Base-by-base conservation (phyloP, 2,329 filamentous ascomycete genomes). In the Cercospora sp. region DNA sequence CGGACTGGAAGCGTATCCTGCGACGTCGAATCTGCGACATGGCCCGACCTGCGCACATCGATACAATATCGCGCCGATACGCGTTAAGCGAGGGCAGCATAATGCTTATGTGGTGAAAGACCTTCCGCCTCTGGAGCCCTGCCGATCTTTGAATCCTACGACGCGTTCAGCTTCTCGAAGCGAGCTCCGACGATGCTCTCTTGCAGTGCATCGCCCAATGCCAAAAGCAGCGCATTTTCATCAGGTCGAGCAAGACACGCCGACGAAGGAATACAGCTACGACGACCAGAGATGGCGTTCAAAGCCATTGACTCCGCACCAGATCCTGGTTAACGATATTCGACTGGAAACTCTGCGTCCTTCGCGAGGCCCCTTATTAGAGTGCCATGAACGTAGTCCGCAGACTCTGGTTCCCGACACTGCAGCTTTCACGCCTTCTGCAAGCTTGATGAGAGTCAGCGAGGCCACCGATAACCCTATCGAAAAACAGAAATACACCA, bases 291-390 rank as follows among this genome's bases (percentile, higher is more conserved):
- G 76, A 67, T 82, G 80, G 80, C 70, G 74, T 10, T 76, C 76
- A 60, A 79, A 79, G 51, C 79, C 79, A 10, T 70, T 82, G 6
- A 80, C 79, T 1, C 81, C 80, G 3, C 73, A 76, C 2, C 78
- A 81, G 66, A 68, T 82, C 6, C 76, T 81, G 63, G 75, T 81
- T 28, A 75, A 82, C 70, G 80, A 81, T 69, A 71, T 81, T 12
- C 75, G 77, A 3, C 73, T 81, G 18, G 78, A 81, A 66, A 68
- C 69, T 7, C 73, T 74, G 67, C 71, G 76, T 16, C 67, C 73
- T n/a, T 73, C 77, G 36, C 70, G 71, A n/a, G 75, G 75, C n/a
- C 74, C 76, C 5, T 75, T 79, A 72, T 73, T 82, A 8, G 79
- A 81, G 63, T 78, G 80, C 72, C 75, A 76, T 31, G 79, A 81